Base-by-base conservation (phyloP, 2,329 filamentous ascomycete genomes). In the Colletotrichum destructivum region DNA sequence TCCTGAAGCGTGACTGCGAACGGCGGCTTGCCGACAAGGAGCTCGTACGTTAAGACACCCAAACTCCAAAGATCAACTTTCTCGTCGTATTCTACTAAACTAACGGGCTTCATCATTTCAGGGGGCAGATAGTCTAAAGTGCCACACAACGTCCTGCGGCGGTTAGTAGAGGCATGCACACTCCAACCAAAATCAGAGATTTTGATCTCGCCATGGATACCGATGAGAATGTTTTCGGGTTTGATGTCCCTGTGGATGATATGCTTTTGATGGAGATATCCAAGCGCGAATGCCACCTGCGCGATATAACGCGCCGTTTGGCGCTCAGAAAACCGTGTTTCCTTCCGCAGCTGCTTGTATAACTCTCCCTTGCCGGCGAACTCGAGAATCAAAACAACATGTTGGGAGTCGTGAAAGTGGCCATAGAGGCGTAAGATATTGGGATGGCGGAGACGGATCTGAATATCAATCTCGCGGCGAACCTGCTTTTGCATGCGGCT, bases 111-210 rank as follows among this genome's bases (percentile, higher is more conserved):
- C 81, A 98, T 89, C 96, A 98, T 98, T 90, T 98, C 96, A 7
- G 96, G 96, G 3, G 96, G 96, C 18, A 98, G 89, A 82, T 98
- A 98, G 83, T 98, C 96, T 52, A 98, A 89, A 21, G 96, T 98
- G 75, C 96, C 96, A 81, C 96, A 98, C 90, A 98, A 95, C 67
- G 96, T 98, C 79, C 95, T 92, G 73, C 96, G 89, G 76, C 96
- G 88, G 84, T 95, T 96, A 82, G 97, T 98, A 96, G 5, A 96
- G 42, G 42, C 96, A 82, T 98, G 96, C 4, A 98, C 96, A 80
- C 94, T 97, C 96, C 96, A 98, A 61, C 96, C 96, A 79, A 98
- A 98, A 82, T 98, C 96, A 7, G 94, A 97, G 79, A 98, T 95
- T 83, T 98, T 98, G 85, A 98, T 95, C 86, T 98, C 96, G 75